Evolutionary conservation across 495 filamentous ascomycete genomes (phyloP), one percentile per base, ranked within the genome.

Genomic region (Penicillium soppii): DNA sequence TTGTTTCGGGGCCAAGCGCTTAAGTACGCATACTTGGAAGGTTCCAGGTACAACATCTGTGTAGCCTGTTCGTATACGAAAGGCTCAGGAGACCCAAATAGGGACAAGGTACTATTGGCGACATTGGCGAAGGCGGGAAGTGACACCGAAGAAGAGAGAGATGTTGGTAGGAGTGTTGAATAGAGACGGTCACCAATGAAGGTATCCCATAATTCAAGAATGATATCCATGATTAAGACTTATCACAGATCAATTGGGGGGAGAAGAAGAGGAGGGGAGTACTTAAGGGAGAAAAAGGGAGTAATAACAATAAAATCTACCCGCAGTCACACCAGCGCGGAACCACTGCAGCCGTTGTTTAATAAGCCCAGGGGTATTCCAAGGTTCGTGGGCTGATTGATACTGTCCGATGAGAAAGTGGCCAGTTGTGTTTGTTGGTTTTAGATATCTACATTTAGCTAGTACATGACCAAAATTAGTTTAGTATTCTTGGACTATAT

Each of bases 141-240:
- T 58, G 74, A 54, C 61, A 67, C 59, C 60, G 75, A 73, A 4
- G 78, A 75, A 6, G 73, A 66, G 2, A 83, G 71, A 17, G 74
- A 73, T 32, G 76, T 70, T n/a, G 92, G 92, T 29, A 90, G 77
- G 7, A 85, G 43, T 7, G 69, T 68, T 39, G 92, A 85, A 67
- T 96, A 97, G 47, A 90, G 55, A 58, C 82, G 81, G 74, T 97
- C 92, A 71, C 85, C 87, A 54, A 92, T 59, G 69, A 87, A 89
- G 69, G 84, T 91, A 71, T 97, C 94, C 70, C 80, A 82, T 57
- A 91, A 45, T 69, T 96, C 89, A 53, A 97, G 84, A 25, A 91
- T 81, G 74, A 95, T 82, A 82, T 97, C 92, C 92, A 97, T 97
- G 55, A 70, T 52, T 40, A 13, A 17, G 20, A 8, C 7, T 4